These are phyloP conservation scores for Penicillium paneum DNA, from an alignment of 2,329 filamentous ascomycete species.

Conservation along the genomic window DNA sequence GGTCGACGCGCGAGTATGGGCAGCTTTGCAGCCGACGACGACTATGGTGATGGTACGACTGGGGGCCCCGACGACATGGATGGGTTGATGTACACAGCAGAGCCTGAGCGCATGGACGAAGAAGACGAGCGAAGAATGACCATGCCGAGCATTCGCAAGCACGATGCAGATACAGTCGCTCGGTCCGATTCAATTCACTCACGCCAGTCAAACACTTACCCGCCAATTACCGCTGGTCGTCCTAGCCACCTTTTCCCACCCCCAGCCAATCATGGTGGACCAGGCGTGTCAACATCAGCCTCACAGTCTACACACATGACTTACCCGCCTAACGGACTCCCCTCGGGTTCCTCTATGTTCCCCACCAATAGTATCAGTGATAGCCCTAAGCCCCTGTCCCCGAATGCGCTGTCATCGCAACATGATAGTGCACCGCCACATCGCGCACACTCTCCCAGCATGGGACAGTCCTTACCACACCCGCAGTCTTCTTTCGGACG, in stretches of 20 bases:
- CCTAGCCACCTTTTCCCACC: slow-evolving; percentile 60
- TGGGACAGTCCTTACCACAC: slow-evolving; percentile 39
- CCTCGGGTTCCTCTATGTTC: slow-evolving; percentile 59
- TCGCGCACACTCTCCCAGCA: slow-evolving; percentile 43
- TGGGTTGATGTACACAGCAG: slow-evolving; percentile 56
- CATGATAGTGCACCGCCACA: slow-evolving; percentile 40
- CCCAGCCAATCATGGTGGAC: slow-evolving; percentile 55
- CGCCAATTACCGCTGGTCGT: slow-evolving; percentile 60
- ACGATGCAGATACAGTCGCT: slow-evolving; percentile 57
- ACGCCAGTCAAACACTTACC: slow-evolving; percentile 72
- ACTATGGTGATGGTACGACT: slow-evolving; percentile 51
- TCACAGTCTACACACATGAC: slow-evolving; percentile 40
- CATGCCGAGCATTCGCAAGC: slow-evolving; percentile 72
- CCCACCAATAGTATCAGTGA: slow-evolving; percentile 74
- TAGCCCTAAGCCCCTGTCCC: slow-evolving; percentile 73
- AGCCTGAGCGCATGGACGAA: slow-evolving; percentile 50
- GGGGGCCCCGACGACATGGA: slow-evolving; percentile 58
- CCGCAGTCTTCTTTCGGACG: slow-evolving; percentile 36
- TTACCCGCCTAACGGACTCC: slow-evolving; percentile 39
- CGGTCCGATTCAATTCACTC: slow-evolving; percentile 54
- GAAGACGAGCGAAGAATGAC: slow-evolving; percentile 46
- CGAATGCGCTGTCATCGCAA: slow-evolving; percentile 41
- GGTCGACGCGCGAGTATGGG: slow-evolving; percentile 83
- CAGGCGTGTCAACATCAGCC: slow-evolving; percentile 56
- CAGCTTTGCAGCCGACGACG: slow-evolving; percentile 75